Evolutionary conservation across 768 basidiomycete genomes (phyloP).

Genomic region (Omphalotus guepiniiformis): DNA sequence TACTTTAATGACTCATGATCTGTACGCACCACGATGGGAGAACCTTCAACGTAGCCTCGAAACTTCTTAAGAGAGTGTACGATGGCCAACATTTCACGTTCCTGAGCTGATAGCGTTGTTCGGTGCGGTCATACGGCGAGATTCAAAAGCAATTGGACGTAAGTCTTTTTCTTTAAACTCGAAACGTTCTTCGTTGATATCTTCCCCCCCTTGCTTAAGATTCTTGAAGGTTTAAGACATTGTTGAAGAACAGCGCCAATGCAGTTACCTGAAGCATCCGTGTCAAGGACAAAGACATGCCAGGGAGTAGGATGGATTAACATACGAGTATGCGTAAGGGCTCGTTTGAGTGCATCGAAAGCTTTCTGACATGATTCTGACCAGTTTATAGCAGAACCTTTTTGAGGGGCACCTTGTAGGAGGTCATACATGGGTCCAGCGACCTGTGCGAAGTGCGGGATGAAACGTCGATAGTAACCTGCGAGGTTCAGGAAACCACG

Average conservation of each 20-base stretch:
- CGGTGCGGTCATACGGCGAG: constrained; percentile 10
- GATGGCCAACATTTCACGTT: constrained; percentile 13
- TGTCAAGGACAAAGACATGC: not conserved
- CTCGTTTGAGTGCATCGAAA: not conserved
- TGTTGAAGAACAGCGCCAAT: not conserved
- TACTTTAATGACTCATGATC: constrained; percentile 21
- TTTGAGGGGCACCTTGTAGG: not conserved
- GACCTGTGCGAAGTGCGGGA: not conserved
- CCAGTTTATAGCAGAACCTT: not conserved
- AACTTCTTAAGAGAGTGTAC: constrained; percentile 17
- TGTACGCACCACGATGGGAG: constrained; percentile 17
- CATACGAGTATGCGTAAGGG: not conserved
- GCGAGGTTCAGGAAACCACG: not conserved
- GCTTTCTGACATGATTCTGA: not conserved
- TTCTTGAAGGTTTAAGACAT: not conserved
- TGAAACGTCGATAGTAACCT: not conserved
- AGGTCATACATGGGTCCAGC: not conserved
- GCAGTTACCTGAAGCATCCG: not conserved
- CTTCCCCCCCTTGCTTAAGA: not conserved
- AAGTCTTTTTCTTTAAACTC: constrained; percentile 13
- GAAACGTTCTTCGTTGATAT: not conserved
- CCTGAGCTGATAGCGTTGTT: constrained; percentile 12
- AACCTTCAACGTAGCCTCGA: constrained; percentile 17
- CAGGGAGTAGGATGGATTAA: constrained; percentile 1
- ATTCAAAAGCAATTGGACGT: constrained; percentile 11